phyloP scores from a whole-genome alignment of 2,329 filamentous ascomycete genomes.

The Hypoxylon sp. region DNA sequence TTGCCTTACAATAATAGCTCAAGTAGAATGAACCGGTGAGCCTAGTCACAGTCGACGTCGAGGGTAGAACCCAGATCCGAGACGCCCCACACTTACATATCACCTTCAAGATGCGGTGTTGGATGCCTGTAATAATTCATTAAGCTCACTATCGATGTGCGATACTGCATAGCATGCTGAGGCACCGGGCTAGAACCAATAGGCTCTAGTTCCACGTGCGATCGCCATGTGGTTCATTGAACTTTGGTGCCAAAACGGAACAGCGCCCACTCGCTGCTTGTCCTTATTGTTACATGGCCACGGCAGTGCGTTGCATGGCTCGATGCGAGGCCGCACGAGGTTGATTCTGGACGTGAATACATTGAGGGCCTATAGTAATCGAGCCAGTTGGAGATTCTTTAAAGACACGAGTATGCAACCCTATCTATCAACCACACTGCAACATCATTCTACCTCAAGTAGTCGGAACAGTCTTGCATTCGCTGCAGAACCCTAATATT shows the following conservation, averaged over 20 bases:
- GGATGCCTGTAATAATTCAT: slow-evolving; percentile 34
- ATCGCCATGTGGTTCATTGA: slow-evolving; percentile 44
- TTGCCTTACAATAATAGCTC: slow-evolving; percentile 8
- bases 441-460: slow-evolving; percentile 9
- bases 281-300: slow-evolving; percentile 37
- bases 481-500: slow-evolving; percentile 14
- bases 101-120: slow-evolving; percentile 24
- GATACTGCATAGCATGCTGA: slow-evolving; percentile 38
- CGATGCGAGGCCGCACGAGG: slow-evolving; percentile 38
- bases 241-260: slow-evolving; percentile 40
- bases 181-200: slow-evolving; percentile 36
- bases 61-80: slow-evolving; percentile 35
- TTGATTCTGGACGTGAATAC: slow-evolving; percentile 29
- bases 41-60: slow-evolving; percentile 9
- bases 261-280: slow-evolving; percentile 33
- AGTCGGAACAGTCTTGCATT: slow-evolving; percentile 10
- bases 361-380: slow-evolving; percentile 22
- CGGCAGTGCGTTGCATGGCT: slow-evolving; percentile 40
- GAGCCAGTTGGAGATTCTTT: slow-evolving; percentile 38
- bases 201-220: slow-evolving; percentile 42
- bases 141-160: slow-evolving; percentile 38
- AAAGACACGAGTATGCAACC: slow-evolving; percentile 38
- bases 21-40: slow-evolving; percentile 4
- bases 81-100: slow-evolving; percentile 29
- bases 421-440: slow-evolving; percentile 27